These are phyloP conservation scores for Fusarium concolor DNA, from an alignment of 2,329 filamentous ascomycete genomes.

Conservation along the genomic window DNA sequence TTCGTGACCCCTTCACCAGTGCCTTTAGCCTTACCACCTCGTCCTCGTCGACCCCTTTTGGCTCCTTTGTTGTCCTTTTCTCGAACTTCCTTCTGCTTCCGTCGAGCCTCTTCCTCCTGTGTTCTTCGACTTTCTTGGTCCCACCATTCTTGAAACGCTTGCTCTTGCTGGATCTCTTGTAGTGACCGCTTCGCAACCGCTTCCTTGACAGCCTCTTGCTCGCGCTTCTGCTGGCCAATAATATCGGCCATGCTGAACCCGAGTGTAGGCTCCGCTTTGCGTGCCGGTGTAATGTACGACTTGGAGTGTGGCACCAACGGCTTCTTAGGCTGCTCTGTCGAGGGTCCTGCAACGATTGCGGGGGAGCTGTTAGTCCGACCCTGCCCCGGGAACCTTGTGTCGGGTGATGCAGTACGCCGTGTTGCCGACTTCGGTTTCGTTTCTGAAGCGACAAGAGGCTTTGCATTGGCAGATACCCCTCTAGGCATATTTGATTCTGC, in stretches of 20 bases:
- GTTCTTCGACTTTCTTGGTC: slow-evolving; percentile 82
- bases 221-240: slow-evolving; percentile 84
- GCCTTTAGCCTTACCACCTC: slow-evolving; percentile 48
- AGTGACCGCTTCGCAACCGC: slow-evolving; percentile 88
- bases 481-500: slow-evolving; percentile 45
- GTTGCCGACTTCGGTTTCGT: slow-evolving; percentile 54
- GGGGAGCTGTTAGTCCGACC: slow-evolving; percentile 54
- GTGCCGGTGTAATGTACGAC: slow-evolving; percentile 67
- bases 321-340: slow-evolving; percentile 50
- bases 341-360: slow-evolving; percentile 42
- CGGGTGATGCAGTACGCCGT: slow-evolving; percentile 67
- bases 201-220: slow-evolving; percentile 85
- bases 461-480: slow-evolving; percentile 50
- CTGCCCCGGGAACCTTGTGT: slow-evolving; percentile 72
- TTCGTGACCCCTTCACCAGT: slow-evolving; percentile 35
- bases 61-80: slow-evolving; percentile 57
- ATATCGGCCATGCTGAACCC: slow-evolving; percentile 89
- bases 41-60: slow-evolving; percentile 47
- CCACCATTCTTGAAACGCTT: slow-evolving; percentile 98
- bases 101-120: slow-evolving; percentile 69
- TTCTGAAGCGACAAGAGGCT: slow-evolving; percentile 59
- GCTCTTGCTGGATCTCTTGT: slow-evolving; percentile 95
- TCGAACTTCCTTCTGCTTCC: slow-evolving; percentile 51
- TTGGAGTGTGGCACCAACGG: slow-evolving; percentile 69
- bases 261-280: slow-evolving; percentile 71